Percentiles rank a stretch among this genome's conserved stretches.
These are phyloP conservation scores for Neofusicoccum cordaticola DNA, from an alignment of 2,329 filamentous ascomycete genomes.

Conservation along the genomic window DNA sequence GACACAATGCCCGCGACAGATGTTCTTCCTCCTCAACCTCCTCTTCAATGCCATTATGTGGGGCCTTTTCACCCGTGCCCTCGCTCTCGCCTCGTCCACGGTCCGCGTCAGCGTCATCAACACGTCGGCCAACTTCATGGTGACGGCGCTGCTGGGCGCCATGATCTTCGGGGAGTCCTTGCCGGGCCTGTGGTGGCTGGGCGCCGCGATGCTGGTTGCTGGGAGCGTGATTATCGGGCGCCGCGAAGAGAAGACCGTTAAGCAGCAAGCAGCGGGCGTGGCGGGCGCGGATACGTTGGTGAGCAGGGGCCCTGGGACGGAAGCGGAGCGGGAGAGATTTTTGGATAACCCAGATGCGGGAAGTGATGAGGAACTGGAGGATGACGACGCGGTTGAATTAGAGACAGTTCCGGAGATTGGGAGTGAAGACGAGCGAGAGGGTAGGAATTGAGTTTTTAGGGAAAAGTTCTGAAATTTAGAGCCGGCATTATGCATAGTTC, in stretches of 20 bases:
- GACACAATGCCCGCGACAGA: conserved; percentile 39
- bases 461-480: background rate
- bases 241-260: conserved; percentile 47
- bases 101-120: conserved; percentile 81
- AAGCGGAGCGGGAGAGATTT: conserved; percentile 47
- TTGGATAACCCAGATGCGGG: background rate
- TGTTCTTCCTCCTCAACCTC: conserved; percentile 73
- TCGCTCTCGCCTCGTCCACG: conserved; percentile 71
- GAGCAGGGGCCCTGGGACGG: background rate
- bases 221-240: conserved; percentile 77
- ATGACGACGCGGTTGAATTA: conserved; percentile 29
- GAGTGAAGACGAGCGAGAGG: conserved; percentile 19
- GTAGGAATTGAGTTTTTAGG: background rate
- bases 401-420: conserved; percentile 26
- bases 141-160: conserved; percentile 70
- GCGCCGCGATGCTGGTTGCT: conserved; percentile 67
- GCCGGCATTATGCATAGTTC: background rate
- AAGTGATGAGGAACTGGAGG: conserved; percentile 21
- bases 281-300: background rate
- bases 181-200: conserved; percentile 73
- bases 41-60: conserved; percentile 80
- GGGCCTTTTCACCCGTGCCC: conserved; percentile 75
- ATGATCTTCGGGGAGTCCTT: conserved; percentile 69
- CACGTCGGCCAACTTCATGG: conserved; percentile 76
- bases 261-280: conserved; percentile 18